Evolutionary conservation across 2,329 filamentous ascomycete genomes (phyloP).

Genomic region (Amauroascus verrucosus): DNA sequence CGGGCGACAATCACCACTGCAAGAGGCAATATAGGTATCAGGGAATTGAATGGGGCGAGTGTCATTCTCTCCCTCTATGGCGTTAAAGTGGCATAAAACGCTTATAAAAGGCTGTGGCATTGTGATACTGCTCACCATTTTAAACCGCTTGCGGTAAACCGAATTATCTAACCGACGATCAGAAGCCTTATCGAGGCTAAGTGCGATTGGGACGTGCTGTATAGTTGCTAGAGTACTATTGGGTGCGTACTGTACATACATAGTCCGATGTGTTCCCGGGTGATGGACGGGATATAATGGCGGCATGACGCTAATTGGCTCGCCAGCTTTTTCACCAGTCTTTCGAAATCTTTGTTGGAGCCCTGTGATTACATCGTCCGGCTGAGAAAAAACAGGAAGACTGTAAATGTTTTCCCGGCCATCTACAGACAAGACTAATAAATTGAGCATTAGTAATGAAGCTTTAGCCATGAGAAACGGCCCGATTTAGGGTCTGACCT

Average conservation of each 20-base stretch:
- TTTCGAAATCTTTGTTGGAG: not conserved
- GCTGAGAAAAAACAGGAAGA: not conserved
- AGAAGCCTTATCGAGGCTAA: not conserved
- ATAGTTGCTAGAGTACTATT: not conserved
- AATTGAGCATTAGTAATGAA: not conserved
- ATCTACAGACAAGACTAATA: not conserved
- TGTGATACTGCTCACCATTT: not conserved
- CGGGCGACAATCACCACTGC: not conserved
- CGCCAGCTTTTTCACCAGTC: not conserved
- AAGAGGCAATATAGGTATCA: not conserved
- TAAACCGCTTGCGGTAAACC: not conserved
- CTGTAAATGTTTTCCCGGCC: not conserved
- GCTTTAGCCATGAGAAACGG: not conserved
- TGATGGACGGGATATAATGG: not conserved
- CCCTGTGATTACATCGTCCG: not conserved
- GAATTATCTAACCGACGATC: not conserved
- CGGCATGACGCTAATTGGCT: too few relatives aligned
- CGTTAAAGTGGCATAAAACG: conserved; percentile 1
- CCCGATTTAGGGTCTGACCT: not conserved
- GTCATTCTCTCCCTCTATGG: conserved; percentile 2
- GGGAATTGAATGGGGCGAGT: conserved; percentile 1
- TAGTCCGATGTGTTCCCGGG: not conserved
- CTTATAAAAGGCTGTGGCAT: conserved; percentile 2
- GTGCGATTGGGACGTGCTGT: not conserved
- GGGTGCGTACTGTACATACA: conserved; percentile 6